A percentile compares a stretch with the other conserved stretches of the same genome.
Evolutionary conservation across 345 rosid genomes (phyloP).

Genomic region (Arabis hirsuta): DNA sequence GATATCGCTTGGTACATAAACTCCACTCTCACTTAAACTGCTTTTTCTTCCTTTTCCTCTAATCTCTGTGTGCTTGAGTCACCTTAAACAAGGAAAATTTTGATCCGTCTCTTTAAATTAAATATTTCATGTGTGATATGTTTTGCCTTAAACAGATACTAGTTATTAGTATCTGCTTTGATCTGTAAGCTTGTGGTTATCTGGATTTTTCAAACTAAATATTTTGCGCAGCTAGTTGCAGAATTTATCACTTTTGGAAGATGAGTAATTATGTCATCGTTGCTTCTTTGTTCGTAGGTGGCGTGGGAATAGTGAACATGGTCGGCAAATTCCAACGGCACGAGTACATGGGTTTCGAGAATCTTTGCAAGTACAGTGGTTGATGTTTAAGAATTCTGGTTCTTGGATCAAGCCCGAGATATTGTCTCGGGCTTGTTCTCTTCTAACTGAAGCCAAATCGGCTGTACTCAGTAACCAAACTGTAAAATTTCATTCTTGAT

Average conservation of each 20-base stretch:
- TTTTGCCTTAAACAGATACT: too few relatives aligned
- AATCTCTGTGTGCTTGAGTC: too few relatives aligned
- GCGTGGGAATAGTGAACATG: slow-evolving; percentile 62
- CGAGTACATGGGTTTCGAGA: slow-evolving; percentile 72
- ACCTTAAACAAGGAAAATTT: too few relatives aligned
- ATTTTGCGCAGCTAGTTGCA: not conserved
- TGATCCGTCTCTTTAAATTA: too few relatives aligned
- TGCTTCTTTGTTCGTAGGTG: slow-evolving; percentile 47
- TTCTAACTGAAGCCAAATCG: not conserved
- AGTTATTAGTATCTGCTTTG: too few relatives aligned
- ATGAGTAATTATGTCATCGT: not conserved
- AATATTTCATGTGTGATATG: too few relatives aligned
- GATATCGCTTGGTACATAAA: slow-evolving; percentile 58
- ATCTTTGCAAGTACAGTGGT: slow-evolving; percentile 57
- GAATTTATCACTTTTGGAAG: not conserved
- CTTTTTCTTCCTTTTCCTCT: not conserved
- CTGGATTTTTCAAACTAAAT: not conserved
- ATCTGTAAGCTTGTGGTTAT: too few relatives aligned
- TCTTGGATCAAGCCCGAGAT: not conserved
- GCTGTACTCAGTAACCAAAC: not conserved
- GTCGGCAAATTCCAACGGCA: slow-evolving; percentile 51
- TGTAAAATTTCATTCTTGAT: not conserved
- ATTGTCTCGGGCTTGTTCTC: slow-evolving; percentile 6
- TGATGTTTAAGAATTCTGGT: slow-evolving; percentile 27
- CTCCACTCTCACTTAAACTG: not conserved